Percentiles rank a stretch among this genome's conserved stretches.
Evolutionary conservation across 1,139 yeast genomes (phyloP).

Genomic region (Yamadazyma kanchanaburiensis): DNA sequence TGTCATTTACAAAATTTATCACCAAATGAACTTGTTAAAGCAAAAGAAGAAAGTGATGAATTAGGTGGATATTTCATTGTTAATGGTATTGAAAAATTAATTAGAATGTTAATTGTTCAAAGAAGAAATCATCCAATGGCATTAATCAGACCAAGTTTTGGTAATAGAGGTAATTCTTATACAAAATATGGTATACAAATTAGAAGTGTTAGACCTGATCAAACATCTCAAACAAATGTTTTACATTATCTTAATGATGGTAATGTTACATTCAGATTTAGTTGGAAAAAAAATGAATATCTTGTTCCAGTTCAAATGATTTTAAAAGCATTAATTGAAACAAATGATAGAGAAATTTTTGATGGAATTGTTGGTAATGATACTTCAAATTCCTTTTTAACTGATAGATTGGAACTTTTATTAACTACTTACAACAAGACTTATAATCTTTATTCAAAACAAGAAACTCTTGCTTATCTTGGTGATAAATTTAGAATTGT

Average conservation of each 20-base stretch:
- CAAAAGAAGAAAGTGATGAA: slow-evolving; percentile 91
- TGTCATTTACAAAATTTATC: slow-evolving; percentile 85
- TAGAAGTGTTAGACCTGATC: slow-evolving; percentile 93
- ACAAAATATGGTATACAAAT: slow-evolving; percentile 91
- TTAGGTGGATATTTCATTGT: slow-evolving; percentile 95
- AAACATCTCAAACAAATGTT: slow-evolving; percentile 95
- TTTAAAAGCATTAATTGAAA: slow-evolving; percentile 82
- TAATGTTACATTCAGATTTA: slow-evolving; percentile 91
- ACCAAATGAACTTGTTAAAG: slow-evolving; percentile 74
- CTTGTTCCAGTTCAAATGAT: slow-evolving; percentile 92
- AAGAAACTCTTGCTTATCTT: slow-evolving; percentile 85
- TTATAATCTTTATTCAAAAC: slow-evolving; percentile 73
- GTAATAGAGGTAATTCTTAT: slow-evolving; percentile 90
- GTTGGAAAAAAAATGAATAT: slow-evolving; percentile 96
- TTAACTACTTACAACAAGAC: slow-evolving; percentile 76
- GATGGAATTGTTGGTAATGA: slow-evolving; percentile 95
- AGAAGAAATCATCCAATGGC: slow-evolving; percentile 99
- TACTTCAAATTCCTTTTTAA: slow-evolving; percentile 81
- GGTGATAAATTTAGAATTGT: slow-evolving; percentile 97
- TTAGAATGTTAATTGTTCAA: slow-evolving; percentile 97
- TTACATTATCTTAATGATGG: slow-evolving; percentile 95
- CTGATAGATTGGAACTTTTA: slow-evolving; percentile 95
- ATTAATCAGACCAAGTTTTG: slow-evolving; percentile 88
- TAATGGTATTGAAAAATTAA: slow-evolving; percentile 93
- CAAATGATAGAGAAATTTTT: slow-evolving; percentile 91